A percentile compares a stretch with the other conserved stretches of the same genome.
Conservation (phyloP, 1,284 basidiomycete genomes). For the Leccinum ponderosum region DNA sequence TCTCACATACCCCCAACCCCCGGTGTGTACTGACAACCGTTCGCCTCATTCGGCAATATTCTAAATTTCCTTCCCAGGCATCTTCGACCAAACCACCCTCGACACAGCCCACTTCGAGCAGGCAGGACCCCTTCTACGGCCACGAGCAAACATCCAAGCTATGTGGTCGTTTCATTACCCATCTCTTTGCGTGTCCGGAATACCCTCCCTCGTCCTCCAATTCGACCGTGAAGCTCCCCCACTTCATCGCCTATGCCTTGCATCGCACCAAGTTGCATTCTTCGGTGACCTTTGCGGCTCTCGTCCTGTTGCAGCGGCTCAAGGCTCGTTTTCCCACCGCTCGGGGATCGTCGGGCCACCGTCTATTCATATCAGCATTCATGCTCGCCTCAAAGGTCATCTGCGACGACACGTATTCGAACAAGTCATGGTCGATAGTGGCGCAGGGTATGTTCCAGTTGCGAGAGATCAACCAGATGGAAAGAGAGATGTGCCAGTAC, state of each 20-base stretch:
- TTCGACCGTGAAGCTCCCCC: slow-evolving; percentile 63
- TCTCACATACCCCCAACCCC: slow-evolving; percentile 30
- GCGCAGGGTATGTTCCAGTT: slow-evolving; percentile 90
- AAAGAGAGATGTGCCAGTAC: slow-evolving; percentile 91
- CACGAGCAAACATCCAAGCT: slow-evolving; percentile 69
- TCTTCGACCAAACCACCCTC: slow-evolving; percentile 31
- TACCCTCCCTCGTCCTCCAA: slow-evolving; percentile 52
- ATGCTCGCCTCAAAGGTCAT: slow-evolving; percentile 93
- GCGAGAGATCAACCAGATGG: slow-evolving; percentile 95
- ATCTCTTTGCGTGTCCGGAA: slow-evolving; percentile 77
- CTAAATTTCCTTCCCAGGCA: slow-evolving; percentile 18
- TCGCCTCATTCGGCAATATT: not conserved
- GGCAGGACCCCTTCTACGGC: slow-evolving; percentile 74
- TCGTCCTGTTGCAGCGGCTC: slow-evolving; percentile 83
- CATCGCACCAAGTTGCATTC: slow-evolving; percentile 85
- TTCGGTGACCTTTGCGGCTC: slow-evolving; percentile 83
- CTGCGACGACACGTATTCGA: slow-evolving; percentile 95
- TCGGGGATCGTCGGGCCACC: slow-evolving; percentile 88
- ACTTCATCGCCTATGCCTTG: slow-evolving; percentile 88
- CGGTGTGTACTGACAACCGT: slow-evolving; percentile 16
- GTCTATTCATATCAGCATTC: slow-evolving; percentile 89
- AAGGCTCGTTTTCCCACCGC: slow-evolving; percentile 93
- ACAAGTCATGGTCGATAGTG: slow-evolving; percentile 95
- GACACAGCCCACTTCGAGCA: slow-evolving; percentile 26
- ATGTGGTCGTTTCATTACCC: slow-evolving; percentile 76